Percentiles rank a stretch among this genome's conserved stretches.
phyloP scores from a whole-genome alignment of 176 grass and related monocot species.

The Cymbopogon citratus region DNA sequence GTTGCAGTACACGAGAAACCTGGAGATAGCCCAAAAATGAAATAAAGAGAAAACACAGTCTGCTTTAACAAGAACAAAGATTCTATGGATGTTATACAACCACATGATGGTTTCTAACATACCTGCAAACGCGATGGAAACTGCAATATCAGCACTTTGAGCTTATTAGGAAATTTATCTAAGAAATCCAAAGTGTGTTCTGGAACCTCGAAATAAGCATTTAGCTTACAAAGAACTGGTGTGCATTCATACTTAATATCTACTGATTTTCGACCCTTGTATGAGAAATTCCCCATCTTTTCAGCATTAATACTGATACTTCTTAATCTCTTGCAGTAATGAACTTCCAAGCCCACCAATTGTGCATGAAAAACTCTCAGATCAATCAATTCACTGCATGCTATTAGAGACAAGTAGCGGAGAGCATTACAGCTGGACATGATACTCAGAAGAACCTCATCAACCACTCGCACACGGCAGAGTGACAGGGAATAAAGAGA shows the following conservation, averaged over 20 bases:
- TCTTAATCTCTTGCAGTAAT: neutral
- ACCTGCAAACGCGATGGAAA: neutral
- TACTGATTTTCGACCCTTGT: neutral
- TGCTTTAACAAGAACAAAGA: neutral
- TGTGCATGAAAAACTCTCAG: neutral
- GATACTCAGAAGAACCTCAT: neutral
- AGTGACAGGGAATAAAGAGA: neutral
- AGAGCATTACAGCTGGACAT: constrained; percentile 2
- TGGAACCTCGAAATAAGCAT: neutral
- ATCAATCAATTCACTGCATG: neutral
- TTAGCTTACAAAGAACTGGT: neutral
- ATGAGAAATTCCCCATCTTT: neutral
- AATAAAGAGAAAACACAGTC: neutral
- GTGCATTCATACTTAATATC: neutral
- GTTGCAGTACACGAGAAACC: neutral
- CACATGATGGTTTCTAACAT: neutral
- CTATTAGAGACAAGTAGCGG: neutral
- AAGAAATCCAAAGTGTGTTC: neutral
- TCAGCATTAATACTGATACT: constrained; percentile 5
- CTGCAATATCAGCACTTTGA: neutral
- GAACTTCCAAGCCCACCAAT: neutral
- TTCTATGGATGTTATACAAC: neutral
- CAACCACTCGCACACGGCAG: neutral
- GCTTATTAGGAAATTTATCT: constrained; percentile 3
- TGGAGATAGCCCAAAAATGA: neutral